These are phyloP conservation scores for Casaregolazyma suthepensis DNA, from an alignment of 1,139 yeast species.

Conservation along the genomic window DNA sequence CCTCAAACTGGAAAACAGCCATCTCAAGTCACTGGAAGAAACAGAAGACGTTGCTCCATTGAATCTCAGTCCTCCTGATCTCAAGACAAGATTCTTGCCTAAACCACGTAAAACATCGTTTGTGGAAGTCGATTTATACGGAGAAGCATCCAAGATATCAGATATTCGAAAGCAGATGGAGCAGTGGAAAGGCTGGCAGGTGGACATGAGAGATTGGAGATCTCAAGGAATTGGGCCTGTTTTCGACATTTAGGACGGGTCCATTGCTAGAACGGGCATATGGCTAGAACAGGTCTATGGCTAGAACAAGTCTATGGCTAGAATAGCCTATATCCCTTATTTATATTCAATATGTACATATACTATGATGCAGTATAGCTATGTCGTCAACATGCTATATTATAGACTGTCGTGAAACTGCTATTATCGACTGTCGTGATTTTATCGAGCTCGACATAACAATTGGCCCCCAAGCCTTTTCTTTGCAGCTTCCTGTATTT, in stretches of 20 bases:
- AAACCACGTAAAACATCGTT: constrained; percentile 26
- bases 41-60: constrained; percentile 25
- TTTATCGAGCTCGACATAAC: constrained; percentile 66
- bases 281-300: too few relatives aligned
- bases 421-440: background rate
- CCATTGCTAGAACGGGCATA: too few relatives aligned
- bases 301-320: too few relatives aligned
- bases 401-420: background rate
- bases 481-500: constrained; percentile 82
- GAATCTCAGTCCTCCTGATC: constrained; percentile 13
- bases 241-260: constrained; percentile 39
- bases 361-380: background rate
- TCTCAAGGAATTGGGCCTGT: constrained; percentile 56
- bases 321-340: background rate
- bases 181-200: constrained; percentile 81
- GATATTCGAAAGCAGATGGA: constrained; percentile 32
- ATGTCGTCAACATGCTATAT: too few relatives aligned
- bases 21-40: constrained; percentile 15
- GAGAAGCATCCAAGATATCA: constrained; percentile 28
- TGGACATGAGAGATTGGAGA: constrained; percentile 81
- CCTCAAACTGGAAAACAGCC: constrained; percentile 25
- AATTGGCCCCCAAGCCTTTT: constrained; percentile 70
- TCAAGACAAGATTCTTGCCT: constrained; percentile 8
- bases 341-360: background rate
- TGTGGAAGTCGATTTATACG: constrained; percentile 33